Percentiles rank a stretch among this genome's conserved stretches.
Evolutionary conservation across 257 asterid species (phyloP).

Genomic region (Cynanchum wilfordii): DNA sequence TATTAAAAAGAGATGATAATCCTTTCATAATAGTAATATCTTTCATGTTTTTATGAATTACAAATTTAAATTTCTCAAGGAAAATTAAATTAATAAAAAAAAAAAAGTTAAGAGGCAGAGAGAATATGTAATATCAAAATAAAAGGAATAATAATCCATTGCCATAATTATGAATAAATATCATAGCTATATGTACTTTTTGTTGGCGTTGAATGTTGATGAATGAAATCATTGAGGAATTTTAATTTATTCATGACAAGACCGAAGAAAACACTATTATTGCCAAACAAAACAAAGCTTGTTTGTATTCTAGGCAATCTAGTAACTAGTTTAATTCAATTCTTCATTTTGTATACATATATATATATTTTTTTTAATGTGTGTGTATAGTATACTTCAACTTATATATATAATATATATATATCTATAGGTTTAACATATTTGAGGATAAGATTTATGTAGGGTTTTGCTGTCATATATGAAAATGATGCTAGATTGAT

Average conservation of each 20-base stretch:
- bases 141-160: too few species aligned
- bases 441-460: conserved; percentile 4
- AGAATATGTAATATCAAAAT: too few species aligned
- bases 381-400: too few species aligned
- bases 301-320: conserved; percentile 7
- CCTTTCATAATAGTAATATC: too few species aligned
- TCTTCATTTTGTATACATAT: background rate
- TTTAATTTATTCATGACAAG: background rate
- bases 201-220: background rate
- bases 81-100: too few species aligned
- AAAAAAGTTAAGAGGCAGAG: too few species aligned
- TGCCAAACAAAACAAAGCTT: background rate
- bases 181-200: background rate
- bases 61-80: too few species aligned
- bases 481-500: background rate
- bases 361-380: background rate
- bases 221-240: background rate
- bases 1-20: too few species aligned
- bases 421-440: background rate
- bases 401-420: too few species aligned
- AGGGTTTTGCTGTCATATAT: background rate
- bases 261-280: background rate
- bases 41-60: too few species aligned
- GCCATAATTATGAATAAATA: too few species aligned
- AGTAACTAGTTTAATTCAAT: background rate